Conservation (phyloP, 2,329 filamentous ascomycete genomes). For the Talaromyces piceae region DNA sequence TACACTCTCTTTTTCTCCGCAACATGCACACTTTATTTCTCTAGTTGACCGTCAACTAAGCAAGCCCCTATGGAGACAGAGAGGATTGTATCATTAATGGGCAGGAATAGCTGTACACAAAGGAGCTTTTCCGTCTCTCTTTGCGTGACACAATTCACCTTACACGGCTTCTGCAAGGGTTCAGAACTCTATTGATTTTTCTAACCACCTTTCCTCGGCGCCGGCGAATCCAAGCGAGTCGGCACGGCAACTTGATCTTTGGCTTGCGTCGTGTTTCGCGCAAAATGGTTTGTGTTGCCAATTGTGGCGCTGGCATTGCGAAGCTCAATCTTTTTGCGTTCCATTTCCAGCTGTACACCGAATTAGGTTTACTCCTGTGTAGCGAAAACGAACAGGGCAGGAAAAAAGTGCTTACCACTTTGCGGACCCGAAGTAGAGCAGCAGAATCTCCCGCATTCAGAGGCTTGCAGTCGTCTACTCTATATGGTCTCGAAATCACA, state of each 20-base stretch:
- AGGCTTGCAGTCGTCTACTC: slow-evolving; percentile 45
- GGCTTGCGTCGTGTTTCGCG: slow-evolving; percentile 7
- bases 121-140: no score
- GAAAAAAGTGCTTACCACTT: slow-evolving; percentile 36
- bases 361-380: neutral
- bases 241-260: slow-evolving; percentile 15
- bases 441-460: slow-evolving; percentile 33
- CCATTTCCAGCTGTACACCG: slow-evolving; percentile 37
- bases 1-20: no score
- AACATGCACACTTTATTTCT: no score
- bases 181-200: neutral
- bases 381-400: no score
- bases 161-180: no score
- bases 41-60: no score
- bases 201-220: slow-evolving; percentile 27
- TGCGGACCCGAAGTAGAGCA: slow-evolving; percentile 39
- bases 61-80: no score
- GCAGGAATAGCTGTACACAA: no score
- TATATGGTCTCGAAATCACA: slow-evolving; percentile 52
- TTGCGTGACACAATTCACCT: no score
- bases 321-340: slow-evolving; percentile 41
- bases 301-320: slow-evolving; percentile 35
- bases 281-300: slow-evolving; percentile 24
- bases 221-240: slow-evolving; percentile 17
- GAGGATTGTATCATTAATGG: no score